A percentile compares a stretch with the other conserved stretches of the same genome.
These are phyloP conservation scores for Scutellaria barbata DNA, from an alignment of 257 asterid species.

Conservation along the genomic window DNA sequence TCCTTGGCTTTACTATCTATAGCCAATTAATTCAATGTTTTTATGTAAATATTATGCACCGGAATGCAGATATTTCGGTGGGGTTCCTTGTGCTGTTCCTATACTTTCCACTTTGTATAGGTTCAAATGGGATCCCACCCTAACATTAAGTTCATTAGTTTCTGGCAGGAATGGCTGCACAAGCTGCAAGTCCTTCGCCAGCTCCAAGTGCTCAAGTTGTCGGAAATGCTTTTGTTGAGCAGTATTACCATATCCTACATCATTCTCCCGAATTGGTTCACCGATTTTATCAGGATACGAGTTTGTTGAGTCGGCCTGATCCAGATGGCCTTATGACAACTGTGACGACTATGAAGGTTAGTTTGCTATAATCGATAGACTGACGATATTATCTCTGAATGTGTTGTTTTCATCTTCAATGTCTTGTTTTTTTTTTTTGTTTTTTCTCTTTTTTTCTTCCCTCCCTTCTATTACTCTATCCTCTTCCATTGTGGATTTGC, in stretches of 20 bases:
- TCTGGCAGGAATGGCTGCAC: conserved; percentile 69
- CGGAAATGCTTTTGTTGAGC: conserved; percentile 97
- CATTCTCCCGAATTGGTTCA: conserved; percentile 73
- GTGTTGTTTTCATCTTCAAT: background rate
- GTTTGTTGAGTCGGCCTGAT: conserved; percentile 86
- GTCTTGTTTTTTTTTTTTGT: background rate
- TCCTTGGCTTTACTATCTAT: too few relatives aligned
- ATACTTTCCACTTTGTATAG: conserved; percentile 1
- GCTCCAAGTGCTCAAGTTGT: conserved; percentile 84
- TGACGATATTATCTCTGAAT: conserved; percentile 4
- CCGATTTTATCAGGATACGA: conserved; percentile 78
- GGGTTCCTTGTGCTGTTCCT: conserved; percentile 9
- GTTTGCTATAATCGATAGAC: conserved; percentile 28
- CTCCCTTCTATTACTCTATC: background rate
- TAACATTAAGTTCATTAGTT: conserved; percentile 31
- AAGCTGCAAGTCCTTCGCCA: conserved; percentile 51
- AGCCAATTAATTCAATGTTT: background rate
- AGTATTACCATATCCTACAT: conserved; percentile 86
- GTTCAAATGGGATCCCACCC: background rate
- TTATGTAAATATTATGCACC: conserved; percentile 10
- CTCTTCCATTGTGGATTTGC: conserved; percentile 7
- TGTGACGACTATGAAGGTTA: conserved; percentile 85
- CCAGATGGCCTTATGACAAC: conserved; percentile 68
- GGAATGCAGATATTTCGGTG: conserved; percentile 7
- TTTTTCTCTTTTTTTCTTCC: background rate